A percentile compares a stretch with the other conserved stretches of the same genome.
These are phyloP conservation scores for Coleophoma cylindrospora DNA, from an alignment of 2,329 filamentous ascomycete species.

Conservation along the genomic window DNA sequence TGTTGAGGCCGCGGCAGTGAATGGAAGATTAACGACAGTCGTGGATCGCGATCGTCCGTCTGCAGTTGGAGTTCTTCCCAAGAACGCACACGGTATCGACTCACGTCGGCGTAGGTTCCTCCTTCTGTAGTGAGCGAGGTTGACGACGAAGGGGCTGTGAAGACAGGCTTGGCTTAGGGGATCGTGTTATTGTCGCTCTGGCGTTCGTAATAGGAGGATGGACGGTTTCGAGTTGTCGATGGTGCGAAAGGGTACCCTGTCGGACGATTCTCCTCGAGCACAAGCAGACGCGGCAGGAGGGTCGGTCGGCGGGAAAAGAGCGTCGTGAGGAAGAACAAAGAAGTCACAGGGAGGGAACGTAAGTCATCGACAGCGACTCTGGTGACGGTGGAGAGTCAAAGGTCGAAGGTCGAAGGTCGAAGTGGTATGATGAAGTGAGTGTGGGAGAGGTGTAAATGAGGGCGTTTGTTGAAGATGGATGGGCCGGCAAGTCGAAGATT, in stretches of 20 bases:
- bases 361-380: constrained; percentile 9
- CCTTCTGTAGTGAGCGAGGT: no score
- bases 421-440: no score
- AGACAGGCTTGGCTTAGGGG: not conserved
- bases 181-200: constrained; percentile 2
- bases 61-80: constrained; percentile 3
- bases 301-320: not conserved
- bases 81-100: not conserved
- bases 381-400: not conserved
- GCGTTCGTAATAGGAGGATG: not conserved
- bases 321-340: constrained; percentile 3
- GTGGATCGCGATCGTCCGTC: constrained; percentile 1
- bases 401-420: no score
- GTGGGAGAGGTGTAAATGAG: not conserved
- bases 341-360: constrained; percentile 9
- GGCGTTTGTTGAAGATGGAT: not conserved
- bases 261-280: not conserved
- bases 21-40: constrained; percentile 5
- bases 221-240: constrained; percentile 10
- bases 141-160: not conserved
- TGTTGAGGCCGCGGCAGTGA: constrained; percentile 14
- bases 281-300: not conserved
- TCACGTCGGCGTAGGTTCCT: no score
- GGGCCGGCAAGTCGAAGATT: not conserved
- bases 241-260: constrained; percentile 10